Conservation (phyloP, 371 early-diverging fungal genomes). For the Mucor irregularis region DNA sequence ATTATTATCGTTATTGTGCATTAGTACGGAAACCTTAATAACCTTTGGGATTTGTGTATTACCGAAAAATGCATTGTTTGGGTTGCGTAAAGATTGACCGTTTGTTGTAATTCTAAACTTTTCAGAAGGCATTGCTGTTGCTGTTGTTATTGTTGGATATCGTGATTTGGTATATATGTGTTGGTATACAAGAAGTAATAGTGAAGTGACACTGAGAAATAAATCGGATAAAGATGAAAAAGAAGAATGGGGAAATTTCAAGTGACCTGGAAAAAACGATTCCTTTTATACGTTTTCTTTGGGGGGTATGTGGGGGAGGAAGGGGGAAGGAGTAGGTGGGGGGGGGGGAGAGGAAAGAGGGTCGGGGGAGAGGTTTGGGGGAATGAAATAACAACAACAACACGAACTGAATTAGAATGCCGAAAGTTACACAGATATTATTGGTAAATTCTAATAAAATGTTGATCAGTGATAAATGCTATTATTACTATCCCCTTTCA, state of each 20-base stretch:
- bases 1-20: background rate
- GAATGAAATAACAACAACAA: background rate
- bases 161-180: background rate
- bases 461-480: too few species aligned
- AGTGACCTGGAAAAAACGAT: background rate
- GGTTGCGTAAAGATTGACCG: slow-evolving; percentile 34
- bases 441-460: slow-evolving; percentile 4
- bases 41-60: background rate
- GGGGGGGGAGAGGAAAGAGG: too few species aligned
- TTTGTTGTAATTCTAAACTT: slow-evolving; percentile 36
- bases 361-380: background rate
- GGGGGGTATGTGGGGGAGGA: background rate
- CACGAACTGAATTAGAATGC: background rate
- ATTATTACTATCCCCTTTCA: background rate
- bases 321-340: background rate
- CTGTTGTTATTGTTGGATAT: too few species aligned
- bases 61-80: slow-evolving; percentile 31
- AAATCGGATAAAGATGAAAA: slow-evolving; percentile 2
- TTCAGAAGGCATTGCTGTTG: slow-evolving; percentile 33
- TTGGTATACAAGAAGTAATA: background rate
- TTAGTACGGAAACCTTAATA: slow-evolving; percentile 1
- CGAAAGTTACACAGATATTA: background rate
- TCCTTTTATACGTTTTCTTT: slow-evolving; percentile 8
- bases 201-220: background rate
- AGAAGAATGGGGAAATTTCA: background rate